Percentiles rank a stretch among this genome's conserved stretches.
Conservation (phyloP, 306 rosid genomes). For the Inga leiocalycina region DNA sequence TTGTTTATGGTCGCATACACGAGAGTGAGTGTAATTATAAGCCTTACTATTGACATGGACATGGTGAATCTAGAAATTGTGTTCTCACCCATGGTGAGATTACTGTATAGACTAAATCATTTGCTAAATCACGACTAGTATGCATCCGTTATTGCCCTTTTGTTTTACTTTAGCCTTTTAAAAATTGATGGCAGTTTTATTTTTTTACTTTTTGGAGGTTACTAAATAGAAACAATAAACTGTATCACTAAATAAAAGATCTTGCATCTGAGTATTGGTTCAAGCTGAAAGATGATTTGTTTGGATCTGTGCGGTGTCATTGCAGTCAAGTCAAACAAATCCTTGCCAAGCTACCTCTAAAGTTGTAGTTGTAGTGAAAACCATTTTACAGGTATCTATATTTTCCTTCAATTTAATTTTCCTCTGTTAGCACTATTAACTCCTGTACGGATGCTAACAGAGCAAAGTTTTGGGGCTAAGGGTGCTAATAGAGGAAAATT, state of each 20-base stretch:
- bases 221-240: neutral
- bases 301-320: neutral
- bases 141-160: neutral
- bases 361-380: neutral
- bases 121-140: conserved; percentile 8
- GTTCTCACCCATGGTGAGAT: neutral
- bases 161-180: neutral
- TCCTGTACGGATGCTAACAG: no score
- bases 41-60: conserved; percentile 1
- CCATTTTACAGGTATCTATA: no score
- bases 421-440: no score
- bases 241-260: neutral
- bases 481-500: no score
- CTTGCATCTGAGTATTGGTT: neutral
- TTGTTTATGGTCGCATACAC: conserved; percentile 75
- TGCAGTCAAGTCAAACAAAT: neutral
- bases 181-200: neutral
- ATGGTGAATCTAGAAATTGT: neutral
- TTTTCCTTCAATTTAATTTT: no score
- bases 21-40: conserved; percentile 52
- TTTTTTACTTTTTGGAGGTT: neutral
- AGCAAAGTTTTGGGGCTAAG: no score
- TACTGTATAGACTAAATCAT: neutral
- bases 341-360: neutral
- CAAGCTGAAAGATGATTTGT: neutral